These are phyloP conservation scores for Aspergillus sojae DNA, from an alignment of 2,329 filamentous ascomycete species.

Conservation along the genomic window DNA sequence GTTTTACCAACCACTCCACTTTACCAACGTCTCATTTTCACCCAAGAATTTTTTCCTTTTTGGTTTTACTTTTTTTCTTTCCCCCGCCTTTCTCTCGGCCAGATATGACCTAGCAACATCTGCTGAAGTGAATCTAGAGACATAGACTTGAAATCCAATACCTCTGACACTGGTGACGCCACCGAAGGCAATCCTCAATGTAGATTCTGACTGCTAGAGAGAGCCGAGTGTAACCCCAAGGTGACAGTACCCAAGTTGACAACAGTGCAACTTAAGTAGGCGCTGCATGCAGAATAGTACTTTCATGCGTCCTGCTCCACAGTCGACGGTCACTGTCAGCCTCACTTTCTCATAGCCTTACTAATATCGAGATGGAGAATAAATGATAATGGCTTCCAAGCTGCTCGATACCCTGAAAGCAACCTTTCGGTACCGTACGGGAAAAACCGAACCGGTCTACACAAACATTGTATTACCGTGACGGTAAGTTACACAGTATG, in stretches of 20 bases:
- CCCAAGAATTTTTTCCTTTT: neutral
- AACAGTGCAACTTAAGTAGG: constrained; percentile 2
- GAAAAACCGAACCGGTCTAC: neutral
- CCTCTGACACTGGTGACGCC: neutral
- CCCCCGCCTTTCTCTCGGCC: neutral
- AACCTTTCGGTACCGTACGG: constrained; percentile 17
- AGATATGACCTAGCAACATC: neutral
- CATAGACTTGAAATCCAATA: neutral
- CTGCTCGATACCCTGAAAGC: neutral
- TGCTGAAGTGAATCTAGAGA: neutral
- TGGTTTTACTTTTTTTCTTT: neutral
- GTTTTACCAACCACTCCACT: neutral
- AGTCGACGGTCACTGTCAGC: constrained; percentile 12
- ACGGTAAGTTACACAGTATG: constrained; percentile 12
- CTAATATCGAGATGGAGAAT: neutral
- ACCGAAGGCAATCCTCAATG: neutral
- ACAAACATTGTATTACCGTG: constrained; percentile 12
- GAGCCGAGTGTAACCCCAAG: constrained; percentile 1
- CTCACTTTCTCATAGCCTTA: constrained; percentile 17
- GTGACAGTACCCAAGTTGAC: constrained; percentile 1
- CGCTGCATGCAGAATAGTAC: constrained; percentile 10
- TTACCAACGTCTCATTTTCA: neutral
- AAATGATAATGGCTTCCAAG: neutral
- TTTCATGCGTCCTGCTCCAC: constrained; percentile 10
- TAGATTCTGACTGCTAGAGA: neutral